These are phyloP conservation scores for Yamadazyma paraphyllophila DNA, from an alignment of 805 yeast genomes.

Conservation along the genomic window DNA sequence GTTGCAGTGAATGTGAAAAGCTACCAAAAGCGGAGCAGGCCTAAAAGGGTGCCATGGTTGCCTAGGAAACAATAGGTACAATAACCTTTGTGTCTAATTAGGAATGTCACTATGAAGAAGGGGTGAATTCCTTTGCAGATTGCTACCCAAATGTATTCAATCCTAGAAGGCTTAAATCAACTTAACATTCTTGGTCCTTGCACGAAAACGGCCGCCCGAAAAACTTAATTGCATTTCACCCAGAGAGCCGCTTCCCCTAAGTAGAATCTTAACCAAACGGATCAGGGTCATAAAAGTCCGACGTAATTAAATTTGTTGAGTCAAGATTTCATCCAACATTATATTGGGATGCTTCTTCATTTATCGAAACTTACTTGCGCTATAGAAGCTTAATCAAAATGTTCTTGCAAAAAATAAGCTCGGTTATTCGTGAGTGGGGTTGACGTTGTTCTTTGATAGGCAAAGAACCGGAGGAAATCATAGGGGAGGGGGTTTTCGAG, in stretches of 20 bases:
- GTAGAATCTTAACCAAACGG: too few relatives aligned
- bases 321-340: background rate
- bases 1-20: conserved; percentile 6
- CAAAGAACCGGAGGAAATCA: background rate
- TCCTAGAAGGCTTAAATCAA: background rate
- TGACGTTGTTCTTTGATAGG: background rate
- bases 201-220: too few relatives aligned
- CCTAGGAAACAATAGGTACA: background rate
- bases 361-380: background rate
- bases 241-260: too few relatives aligned
- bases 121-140: background rate
- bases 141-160: background rate
- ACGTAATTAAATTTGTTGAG: conserved; percentile 3
- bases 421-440: background rate
- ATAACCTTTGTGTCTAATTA: background rate
- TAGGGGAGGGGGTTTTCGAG: background rate
- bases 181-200: background rate
- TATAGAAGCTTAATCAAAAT: background rate
- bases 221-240: too few relatives aligned
- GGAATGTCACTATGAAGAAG: background rate
- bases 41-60: background rate
- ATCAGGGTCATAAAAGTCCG: conserved; percentile 1
- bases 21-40: conserved; percentile 2
- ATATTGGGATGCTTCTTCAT: background rate
- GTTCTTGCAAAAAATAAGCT: background rate